phyloP scores from a whole-genome alignment of 1,284 basidiomycete genomes.

The Austropuccinia psidii region DNA sequence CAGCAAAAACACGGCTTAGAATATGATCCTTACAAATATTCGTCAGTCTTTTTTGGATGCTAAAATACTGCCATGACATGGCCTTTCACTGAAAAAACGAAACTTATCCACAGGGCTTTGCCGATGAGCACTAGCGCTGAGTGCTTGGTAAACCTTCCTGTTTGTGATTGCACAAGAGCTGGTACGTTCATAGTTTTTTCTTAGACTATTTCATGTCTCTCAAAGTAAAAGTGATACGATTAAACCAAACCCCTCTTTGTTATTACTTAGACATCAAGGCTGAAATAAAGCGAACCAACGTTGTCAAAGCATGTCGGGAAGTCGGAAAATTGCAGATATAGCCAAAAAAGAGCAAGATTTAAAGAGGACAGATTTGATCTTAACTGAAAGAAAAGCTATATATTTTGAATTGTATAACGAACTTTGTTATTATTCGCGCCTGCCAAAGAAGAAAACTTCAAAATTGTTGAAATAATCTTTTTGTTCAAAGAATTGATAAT shows the following conservation, averaged over 20 bases:
- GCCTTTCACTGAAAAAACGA: no score
- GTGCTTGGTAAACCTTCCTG: conserved; percentile 32
- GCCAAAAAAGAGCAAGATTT: no score
- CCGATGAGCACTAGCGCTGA: conserved; percentile 27
- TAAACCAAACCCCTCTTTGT: background rate
- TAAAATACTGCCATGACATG: background rate
- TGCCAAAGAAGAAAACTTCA: no score
- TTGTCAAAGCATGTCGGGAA: conserved; percentile 17
- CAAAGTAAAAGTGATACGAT: background rate
- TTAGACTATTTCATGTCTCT: background rate
- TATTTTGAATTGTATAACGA: no score
- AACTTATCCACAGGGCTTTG: background rate
- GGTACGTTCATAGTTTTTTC: background rate
- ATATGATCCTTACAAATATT: conserved; percentile 21
- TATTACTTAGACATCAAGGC: background rate
- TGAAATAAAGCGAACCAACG: background rate
- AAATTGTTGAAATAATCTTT: no score
- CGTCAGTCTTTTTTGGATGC: background rate
- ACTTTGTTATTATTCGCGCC: no score
- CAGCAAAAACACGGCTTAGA: conserved; percentile 20
- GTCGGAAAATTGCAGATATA: conserved; percentile 6
- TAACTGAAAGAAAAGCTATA: no score
- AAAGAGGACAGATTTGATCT: no score
- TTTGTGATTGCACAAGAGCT: conserved; percentile 23
- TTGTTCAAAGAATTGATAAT: no score